Evolutionary conservation across 2,329 filamentous ascomycete species (phyloP), one percentile per base, ranked within the genome.

Genomic region (Rhynchosporium agropyri): DNA sequence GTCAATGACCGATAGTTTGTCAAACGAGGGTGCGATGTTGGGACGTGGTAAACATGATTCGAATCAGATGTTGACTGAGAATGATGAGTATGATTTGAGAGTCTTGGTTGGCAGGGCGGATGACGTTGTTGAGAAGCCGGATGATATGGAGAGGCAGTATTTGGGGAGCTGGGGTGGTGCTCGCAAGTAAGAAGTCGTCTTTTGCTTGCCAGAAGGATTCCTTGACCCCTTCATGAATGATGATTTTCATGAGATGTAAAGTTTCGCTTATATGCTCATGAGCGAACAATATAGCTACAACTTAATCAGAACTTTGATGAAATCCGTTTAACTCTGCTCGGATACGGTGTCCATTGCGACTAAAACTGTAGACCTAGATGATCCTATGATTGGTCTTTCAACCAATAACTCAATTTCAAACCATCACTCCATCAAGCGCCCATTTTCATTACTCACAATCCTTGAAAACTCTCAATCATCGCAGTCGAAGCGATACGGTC

Each of bases 81-180:
- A 28, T 20, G 54, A 46, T 4, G 54, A 57, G 40, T 13, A 57
- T 46, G 54, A 57, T 46, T 57, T 57, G 15, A 57, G 29, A 28
- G 31, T 13, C 45, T 15, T 57, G 28, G 40, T 57, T 20, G 54
- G 54, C 4, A 45, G 40, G 28, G 28, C 42, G 54, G 54, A 57
- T 45, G 54, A 46, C 45, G 2, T 45, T 9, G 40, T 31, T 9
- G 54, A 46, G 29, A 3, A 15, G 8, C 38, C 40, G 2, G 54
- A 57, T 36, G 54, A 45, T 57, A 46, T 57, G 40, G 54, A 57
- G 28, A 46, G 54, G 54, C 54, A 46, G 28, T 57, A 57, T 57
- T 13, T 57, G 38, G 54, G 54, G 28, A 57, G 54, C 7, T 57
- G 54, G 54, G 38, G n/a, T 43, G 51, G 40, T 43, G 38, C 10